Conservation (phyloP, 1,284 basidiomycete species). For the Cryptococcus depauperatus region DNA sequence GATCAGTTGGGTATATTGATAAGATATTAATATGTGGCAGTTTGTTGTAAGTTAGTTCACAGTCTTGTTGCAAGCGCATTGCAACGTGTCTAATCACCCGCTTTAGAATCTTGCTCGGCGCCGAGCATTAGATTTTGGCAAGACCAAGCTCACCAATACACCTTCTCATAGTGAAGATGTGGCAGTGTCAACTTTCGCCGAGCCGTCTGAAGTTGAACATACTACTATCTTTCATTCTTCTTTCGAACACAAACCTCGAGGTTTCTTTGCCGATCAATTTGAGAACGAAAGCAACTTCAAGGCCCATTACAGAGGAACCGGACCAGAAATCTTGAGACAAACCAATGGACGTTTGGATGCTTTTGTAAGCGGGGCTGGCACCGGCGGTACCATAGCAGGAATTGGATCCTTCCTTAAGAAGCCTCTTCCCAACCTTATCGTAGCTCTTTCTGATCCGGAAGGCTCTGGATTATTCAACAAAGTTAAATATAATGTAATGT, state of each 20-base stretch:
- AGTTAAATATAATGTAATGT: constrained; percentile 91
- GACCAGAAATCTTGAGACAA: constrained; percentile 92
- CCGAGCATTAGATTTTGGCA: constrained; percentile 64
- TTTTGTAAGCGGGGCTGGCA: constrained; percentile 93
- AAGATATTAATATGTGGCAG: constrained; percentile 34
- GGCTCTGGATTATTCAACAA: constrained; percentile 95
- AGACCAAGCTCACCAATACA: constrained; percentile 41
- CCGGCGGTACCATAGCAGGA: constrained; percentile 90
- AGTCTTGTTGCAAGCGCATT: too few relatives aligned
- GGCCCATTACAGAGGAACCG: constrained; percentile 84
- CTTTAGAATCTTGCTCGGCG: constrained; percentile 69
- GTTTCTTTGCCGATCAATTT: constrained; percentile 85
- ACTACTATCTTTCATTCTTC: constrained; percentile 9
- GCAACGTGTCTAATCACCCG: not conserved
- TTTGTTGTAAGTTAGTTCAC: constrained; percentile 50
- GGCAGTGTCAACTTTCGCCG: constrained; percentile 53
- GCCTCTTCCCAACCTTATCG: constrained; percentile 49
- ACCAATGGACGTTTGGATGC: constrained; percentile 73
- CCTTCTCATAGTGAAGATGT: constrained; percentile 24
- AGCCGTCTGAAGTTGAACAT: constrained; percentile 45
- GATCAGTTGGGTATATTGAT: not conserved
- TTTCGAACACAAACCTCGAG: constrained; percentile 28
- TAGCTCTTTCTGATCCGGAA: constrained; percentile 83
- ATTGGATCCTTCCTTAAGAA: constrained; percentile 65
- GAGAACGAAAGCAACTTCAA: constrained; percentile 87